Evolutionary conservation across 2,329 filamentous ascomycete species (phyloP), one percentile per base, ranked within the genome.

Genomic region (Penicillium capsulatum): DNA sequence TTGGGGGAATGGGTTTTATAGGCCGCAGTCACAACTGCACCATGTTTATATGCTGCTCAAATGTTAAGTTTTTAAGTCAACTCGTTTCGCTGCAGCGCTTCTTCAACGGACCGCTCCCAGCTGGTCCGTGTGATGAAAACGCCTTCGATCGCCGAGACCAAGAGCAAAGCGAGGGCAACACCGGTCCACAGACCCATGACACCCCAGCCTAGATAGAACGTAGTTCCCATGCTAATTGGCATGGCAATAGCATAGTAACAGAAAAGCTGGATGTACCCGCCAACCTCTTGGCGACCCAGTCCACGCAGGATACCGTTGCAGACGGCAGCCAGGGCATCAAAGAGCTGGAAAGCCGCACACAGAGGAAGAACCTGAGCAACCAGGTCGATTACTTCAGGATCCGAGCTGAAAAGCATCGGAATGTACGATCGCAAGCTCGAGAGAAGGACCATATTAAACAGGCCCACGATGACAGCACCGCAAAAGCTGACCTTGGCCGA

Each of bases 161-260:
- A 57, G 9, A 68, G 64, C 10, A 94, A 68, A 1, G 86, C 90
- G 48, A 94, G 63, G 0, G 82, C 84, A 5, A 89, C 79, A 14
- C 87, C 86, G 9, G 74, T 70, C 91, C 91, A 97, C 13, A 97
- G 70, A 0, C 91, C 91, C 40, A 79, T 73, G 26, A 97, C 69
- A 32, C 80, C 79, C 88, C 85, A 94, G 14, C 74, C 74, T 3
- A 90, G 68, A 0, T 80, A 83, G 61, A 97, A 95, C 0, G 82
- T 84, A 0, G 84, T 79, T 3, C 77, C 79, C 50, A 96, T 84
- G 27, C 83, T 87, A 22, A 95, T 79, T 0, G 92, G 91, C 65
- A 97, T 73, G 0, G 87, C 91, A 17, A 97, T 75, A 13, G 78
- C 70, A 64, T 97, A 98, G 68, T 96, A 96, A 15, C 83, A 83